Conservation (phyloP, 352 stramenopile genomes). For the Pythium brachiatum region DNA sequence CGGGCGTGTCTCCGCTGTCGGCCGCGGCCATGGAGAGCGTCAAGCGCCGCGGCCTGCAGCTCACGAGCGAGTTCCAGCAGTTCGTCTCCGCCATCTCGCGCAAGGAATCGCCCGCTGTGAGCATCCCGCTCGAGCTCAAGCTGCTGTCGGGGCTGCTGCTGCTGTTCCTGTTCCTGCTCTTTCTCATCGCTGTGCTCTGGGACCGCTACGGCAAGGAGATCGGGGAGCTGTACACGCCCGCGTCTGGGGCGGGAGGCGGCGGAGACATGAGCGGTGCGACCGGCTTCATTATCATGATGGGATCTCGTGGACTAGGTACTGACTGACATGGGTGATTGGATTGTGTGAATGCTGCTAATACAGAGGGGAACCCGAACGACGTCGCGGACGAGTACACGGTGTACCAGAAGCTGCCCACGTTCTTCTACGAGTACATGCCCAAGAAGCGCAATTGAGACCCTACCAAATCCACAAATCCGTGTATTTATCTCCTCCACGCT, state of each 20-base stretch:
- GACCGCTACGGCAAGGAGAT: constrained; percentile 85
- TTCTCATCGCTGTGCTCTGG: constrained; percentile 81
- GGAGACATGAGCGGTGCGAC: constrained; percentile 29
- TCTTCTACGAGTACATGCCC: constrained; percentile 89
- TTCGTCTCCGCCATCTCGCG: constrained; percentile 25
- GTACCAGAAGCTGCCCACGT: constrained; percentile 84
- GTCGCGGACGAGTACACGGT: constrained; percentile 79
- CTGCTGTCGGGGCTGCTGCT: constrained; percentile 59
- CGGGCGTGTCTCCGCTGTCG: constrained; percentile 10
- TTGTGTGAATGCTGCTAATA: no score
- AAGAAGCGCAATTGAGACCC: constrained; percentile 50
- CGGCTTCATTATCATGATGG: no score
- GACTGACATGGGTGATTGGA: no score
- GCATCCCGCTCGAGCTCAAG: constrained; percentile 62
- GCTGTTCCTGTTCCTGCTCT: constrained; percentile 77
- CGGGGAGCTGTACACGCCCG: constrained; percentile 69
- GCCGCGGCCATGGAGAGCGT: constrained; percentile 25
- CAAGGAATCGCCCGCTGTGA: constrained; percentile 29
- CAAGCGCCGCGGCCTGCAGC: constrained; percentile 22
- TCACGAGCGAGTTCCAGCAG: constrained; percentile 17
- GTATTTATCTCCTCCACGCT: neutral
- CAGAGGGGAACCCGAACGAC: constrained; percentile 62
- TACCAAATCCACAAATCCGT: neutral
- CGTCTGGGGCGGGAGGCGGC: constrained; percentile 16
- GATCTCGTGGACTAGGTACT: no score